Conservation (phyloP, 1,139 yeast genomes). For the Scheffersomyces segobiensis region DNA sequence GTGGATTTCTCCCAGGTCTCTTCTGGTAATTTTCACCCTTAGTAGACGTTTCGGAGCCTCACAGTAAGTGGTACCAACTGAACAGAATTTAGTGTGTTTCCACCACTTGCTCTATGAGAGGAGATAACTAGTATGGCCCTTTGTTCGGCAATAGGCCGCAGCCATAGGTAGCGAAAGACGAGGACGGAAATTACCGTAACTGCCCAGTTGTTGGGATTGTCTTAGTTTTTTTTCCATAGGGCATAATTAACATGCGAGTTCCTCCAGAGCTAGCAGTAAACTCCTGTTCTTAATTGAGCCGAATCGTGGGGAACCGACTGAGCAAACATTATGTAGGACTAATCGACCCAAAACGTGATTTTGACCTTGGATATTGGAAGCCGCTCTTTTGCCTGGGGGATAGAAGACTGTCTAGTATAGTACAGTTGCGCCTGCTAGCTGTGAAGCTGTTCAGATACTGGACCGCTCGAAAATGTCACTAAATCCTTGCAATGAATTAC, state of each 20-base stretch:
- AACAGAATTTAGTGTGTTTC: background rate
- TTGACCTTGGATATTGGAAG: background rate
- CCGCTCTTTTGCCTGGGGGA: background rate
- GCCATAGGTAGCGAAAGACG: background rate
- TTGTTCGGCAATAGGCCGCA: background rate
- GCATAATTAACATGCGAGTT: background rate
- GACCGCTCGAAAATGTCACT: background rate
- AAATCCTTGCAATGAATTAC: too few relatives aligned
- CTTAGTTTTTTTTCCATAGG: background rate
- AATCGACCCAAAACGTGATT: background rate
- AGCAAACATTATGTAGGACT: background rate
- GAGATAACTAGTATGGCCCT: background rate
- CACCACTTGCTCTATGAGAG: background rate
- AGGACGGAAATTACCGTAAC: background rate
- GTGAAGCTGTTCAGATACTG: background rate
- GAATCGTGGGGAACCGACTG: background rate
- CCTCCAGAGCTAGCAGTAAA: background rate
- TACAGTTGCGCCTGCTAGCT: background rate
- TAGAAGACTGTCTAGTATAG: background rate
- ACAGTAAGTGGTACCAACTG: too few relatives aligned
- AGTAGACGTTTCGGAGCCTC: background rate
- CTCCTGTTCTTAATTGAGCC: background rate
- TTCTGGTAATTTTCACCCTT: background rate
- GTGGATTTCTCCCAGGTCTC: background rate
- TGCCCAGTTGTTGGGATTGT: background rate